A percentile compares a stretch with the other conserved stretches of the same genome.
phyloP scores from a whole-genome alignment of 805 yeast genomes.

The Cyberlindnera lachancei region DNA sequence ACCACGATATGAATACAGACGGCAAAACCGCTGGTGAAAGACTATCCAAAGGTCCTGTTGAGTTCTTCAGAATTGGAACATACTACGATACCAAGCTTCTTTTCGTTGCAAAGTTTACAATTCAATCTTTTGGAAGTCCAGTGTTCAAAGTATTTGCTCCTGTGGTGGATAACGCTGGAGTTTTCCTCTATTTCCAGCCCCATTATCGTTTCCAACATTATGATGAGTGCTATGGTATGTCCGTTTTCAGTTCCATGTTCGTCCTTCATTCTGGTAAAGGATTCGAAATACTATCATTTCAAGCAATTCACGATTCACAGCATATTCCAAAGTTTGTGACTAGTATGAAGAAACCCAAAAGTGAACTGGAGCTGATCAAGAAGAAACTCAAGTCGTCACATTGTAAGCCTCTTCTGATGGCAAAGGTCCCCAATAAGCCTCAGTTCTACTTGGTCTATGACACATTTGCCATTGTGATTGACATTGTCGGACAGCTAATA shows the following conservation, averaged over 20 bases:
- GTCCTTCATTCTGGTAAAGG: constrained; percentile 63
- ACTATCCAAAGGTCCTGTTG: constrained; percentile 44
- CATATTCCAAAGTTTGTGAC: constrained; percentile 44
- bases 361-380: constrained; percentile 31
- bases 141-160: constrained; percentile 53
- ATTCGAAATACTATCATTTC: constrained; percentile 55
- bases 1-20: constrained; percentile 34
- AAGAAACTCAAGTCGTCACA: constrained; percentile 31
- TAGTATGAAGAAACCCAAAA: constrained; percentile 19
- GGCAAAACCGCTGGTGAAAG: constrained; percentile 38
- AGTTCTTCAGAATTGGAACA: constrained; percentile 60
- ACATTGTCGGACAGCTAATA: constrained; percentile 48
- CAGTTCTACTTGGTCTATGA: constrained; percentile 61
- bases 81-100: constrained; percentile 56
- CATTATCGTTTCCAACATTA: constrained; percentile 42
- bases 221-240: constrained; percentile 52
- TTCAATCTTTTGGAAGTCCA: constrained; percentile 30
- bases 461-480: constrained; percentile 60
- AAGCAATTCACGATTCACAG: constrained; percentile 44
- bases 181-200: constrained; percentile 35
- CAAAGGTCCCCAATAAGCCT: constrained; percentile 44
- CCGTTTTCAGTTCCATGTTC: constrained; percentile 58
- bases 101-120: constrained; percentile 44
- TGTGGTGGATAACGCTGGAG: constrained; percentile 42
- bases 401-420: constrained; percentile 53